These are phyloP conservation scores for Arxiozyma slooffiae DNA, from an alignment of 1,139 yeast genomes.

Conservation along the genomic window DNA sequence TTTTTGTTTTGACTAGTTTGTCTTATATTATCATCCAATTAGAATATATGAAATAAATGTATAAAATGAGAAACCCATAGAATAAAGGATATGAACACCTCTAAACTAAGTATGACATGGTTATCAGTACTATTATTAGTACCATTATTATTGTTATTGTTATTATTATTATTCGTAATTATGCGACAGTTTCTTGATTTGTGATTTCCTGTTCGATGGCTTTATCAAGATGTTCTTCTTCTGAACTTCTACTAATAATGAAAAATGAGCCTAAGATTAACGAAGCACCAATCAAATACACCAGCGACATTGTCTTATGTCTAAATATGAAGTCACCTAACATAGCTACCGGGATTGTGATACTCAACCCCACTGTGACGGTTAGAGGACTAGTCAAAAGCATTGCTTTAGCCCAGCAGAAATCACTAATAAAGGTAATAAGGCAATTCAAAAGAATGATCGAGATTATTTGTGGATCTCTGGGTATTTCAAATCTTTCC, in stretches of 20 bases:
- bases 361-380: constrained; percentile 86
- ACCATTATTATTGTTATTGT: too few relatives aligned
- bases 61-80: background rate
- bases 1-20: background rate
- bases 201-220: constrained; percentile 9
- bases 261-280: constrained; percentile 76
- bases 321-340: constrained; percentile 75
- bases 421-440: constrained; percentile 78
- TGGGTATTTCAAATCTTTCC: constrained; percentile 68
- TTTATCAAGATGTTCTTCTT: constrained; percentile 34
- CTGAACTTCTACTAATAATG: constrained; percentile 70
- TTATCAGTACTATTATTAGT: background rate
- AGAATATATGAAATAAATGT: constrained; percentile 2
- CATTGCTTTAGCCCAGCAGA: constrained; percentile 94
- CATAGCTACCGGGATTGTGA: constrained; percentile 92
- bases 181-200: background rate
- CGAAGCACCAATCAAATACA: constrained; percentile 69
- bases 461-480: constrained; percentile 40
- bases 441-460: constrained; percentile 57
- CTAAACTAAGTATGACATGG: background rate
- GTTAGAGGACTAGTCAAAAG: constrained; percentile 85
- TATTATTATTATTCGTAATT: too few relatives aligned
- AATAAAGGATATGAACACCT: background rate
- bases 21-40: background rate
- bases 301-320: constrained; percentile 46